Conservation (phyloP, 2,329 filamentous ascomycete species). For the Aspergillus unguis region DNA sequence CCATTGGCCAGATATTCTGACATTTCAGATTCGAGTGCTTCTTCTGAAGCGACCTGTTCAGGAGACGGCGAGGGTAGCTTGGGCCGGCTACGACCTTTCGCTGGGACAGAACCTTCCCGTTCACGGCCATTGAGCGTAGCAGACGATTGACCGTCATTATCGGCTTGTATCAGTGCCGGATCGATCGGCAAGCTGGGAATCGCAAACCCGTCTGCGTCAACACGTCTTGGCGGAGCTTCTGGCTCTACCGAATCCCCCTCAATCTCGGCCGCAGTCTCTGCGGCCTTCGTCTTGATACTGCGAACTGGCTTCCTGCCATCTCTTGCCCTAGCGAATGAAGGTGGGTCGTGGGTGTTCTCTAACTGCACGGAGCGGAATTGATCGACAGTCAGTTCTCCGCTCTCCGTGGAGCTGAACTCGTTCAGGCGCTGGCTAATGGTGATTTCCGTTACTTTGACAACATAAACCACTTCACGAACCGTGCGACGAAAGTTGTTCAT, state of each 20-base stretch:
- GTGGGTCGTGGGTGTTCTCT: constrained; percentile 75
- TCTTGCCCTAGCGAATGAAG: constrained; percentile 63
- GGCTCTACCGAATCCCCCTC: constrained; percentile 43
- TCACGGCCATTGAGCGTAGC: constrained; percentile 21
- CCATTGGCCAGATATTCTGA: constrained; percentile 58
- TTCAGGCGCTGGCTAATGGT: constrained; percentile 89
- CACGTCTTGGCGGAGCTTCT: constrained; percentile 39
- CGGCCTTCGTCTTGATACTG: constrained; percentile 29
- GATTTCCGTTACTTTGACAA: constrained; percentile 91
- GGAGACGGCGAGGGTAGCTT: constrained; percentile 53
- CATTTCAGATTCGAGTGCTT: constrained; percentile 65
- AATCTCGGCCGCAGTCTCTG: constrained; percentile 40
- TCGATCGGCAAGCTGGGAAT: constrained; percentile 55
- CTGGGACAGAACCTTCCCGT: constrained; percentile 20
- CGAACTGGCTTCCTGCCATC: constrained; percentile 57
- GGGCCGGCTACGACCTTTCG: constrained; percentile 26
- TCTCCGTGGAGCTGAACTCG: constrained; percentile 86
- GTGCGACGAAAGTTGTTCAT: constrained; percentile 98
- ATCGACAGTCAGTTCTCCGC: constrained; percentile 78
- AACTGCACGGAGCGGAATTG: constrained; percentile 62
- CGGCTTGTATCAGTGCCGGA: constrained; percentile 35
- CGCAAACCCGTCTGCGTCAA: constrained; percentile 67
- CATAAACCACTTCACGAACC: constrained; percentile 91
- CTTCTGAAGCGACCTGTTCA: constrained; percentile 58
- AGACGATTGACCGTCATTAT: constrained; percentile 14